These are phyloP conservation scores for Trebouxia sp. DNA, from an alignment of 139 green algal species.

Conservation along the genomic window DNA sequence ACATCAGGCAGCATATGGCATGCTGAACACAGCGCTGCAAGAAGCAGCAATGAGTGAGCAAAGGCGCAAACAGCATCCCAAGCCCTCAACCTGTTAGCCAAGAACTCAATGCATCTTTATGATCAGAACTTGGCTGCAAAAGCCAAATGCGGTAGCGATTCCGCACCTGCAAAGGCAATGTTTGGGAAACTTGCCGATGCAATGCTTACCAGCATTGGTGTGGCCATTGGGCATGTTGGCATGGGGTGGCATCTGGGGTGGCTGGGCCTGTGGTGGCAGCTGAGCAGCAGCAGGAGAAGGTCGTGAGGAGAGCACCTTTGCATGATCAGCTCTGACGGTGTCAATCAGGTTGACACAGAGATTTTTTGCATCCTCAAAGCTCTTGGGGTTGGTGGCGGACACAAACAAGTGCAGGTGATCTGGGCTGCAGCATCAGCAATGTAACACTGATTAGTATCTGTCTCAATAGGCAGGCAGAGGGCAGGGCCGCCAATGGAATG, in stretches of 20 bases:
- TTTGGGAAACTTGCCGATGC: background rate
- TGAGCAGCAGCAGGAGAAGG: background rate
- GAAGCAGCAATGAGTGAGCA: too few relatives aligned
- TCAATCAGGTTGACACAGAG: conserved; percentile 36
- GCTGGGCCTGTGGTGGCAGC: background rate
- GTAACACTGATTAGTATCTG: background rate
- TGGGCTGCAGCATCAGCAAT: conserved; percentile 1
- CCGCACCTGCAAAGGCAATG: background rate
- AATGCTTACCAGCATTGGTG: background rate
- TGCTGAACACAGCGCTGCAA: too few relatives aligned
- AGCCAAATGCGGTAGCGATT: background rate
- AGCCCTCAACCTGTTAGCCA: background rate
- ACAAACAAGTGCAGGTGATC: conserved; percentile 37
- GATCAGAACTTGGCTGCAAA: background rate
- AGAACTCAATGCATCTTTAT: background rate
- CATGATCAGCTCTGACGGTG: conserved; percentile 26
- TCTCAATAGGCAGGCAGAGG: background rate
- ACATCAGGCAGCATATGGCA: too few relatives aligned
- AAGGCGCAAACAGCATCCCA: too few relatives aligned
- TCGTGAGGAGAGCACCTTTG: conserved; percentile 1
- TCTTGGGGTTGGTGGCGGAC: background rate
- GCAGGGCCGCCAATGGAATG: background rate
- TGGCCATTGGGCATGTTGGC: background rate
- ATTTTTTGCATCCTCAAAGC: conserved; percentile 14
- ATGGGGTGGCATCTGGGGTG: background rate